Evolutionary conservation across 495 filamentous ascomycete species (phyloP).

Genomic region (Gamarada debralockiae): DNA sequence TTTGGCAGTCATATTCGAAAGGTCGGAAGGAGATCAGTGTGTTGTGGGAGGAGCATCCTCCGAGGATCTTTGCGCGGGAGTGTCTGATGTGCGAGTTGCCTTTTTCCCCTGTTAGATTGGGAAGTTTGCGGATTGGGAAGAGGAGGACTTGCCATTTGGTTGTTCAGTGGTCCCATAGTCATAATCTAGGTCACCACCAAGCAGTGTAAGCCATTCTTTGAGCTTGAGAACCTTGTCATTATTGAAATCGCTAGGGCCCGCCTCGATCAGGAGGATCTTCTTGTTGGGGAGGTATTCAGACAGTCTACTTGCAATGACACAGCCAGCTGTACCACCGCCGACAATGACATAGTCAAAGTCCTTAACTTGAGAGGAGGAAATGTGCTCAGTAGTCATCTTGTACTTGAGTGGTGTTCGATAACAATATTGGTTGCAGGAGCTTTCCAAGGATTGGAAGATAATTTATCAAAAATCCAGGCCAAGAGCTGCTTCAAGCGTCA

Average conservation of each 20-base stretch:
- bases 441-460: too few relatives aligned
- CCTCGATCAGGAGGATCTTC: slow-evolving; percentile 62
- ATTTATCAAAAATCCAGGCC: too few relatives aligned
- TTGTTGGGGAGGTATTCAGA: slow-evolving; percentile 61
- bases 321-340: slow-evolving; percentile 83
- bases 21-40: slow-evolving; percentile 82
- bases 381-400: slow-evolving; percentile 61
- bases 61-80: slow-evolving; percentile 79
- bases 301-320: slow-evolving; percentile 65
- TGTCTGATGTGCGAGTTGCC: slow-evolving; percentile 82
- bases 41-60: slow-evolving; percentile 84
- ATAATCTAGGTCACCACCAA: slow-evolving; percentile 80
- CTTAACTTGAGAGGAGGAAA: slow-evolving; percentile 53
- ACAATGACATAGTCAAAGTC: slow-evolving; percentile 82
- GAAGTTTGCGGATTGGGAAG: background rate
- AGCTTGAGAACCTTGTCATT: slow-evolving; percentile 56
- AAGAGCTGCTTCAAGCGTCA: too few relatives aligned
- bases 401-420: background rate
- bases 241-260: slow-evolving; percentile 46
- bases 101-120: slow-evolving; percentile 28
- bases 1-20: slow-evolving; percentile 72
- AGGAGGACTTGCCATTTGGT: slow-evolving; percentile 62
- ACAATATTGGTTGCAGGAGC: too few relatives aligned
- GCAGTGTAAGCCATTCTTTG: slow-evolving; percentile 72
- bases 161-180: slow-evolving; percentile 85